Evolutionary conservation across 441 rosid genomes (phyloP), one percentile per base, ranked within the genome.

Genomic region (Cnidoscolus chayamansa): DNA sequence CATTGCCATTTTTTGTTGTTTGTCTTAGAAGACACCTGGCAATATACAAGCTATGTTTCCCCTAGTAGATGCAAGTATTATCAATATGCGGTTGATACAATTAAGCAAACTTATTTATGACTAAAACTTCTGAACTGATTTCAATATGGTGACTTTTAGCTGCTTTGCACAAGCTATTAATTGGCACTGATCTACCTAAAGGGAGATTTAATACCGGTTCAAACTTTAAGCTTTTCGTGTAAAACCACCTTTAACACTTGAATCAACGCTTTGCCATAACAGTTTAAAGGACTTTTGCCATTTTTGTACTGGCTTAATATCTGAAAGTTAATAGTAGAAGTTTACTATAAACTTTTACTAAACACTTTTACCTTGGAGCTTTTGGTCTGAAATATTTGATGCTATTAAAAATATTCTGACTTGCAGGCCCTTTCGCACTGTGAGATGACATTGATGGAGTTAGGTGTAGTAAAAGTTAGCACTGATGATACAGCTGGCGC

Each of bases 401-500:
- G 48, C 55, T 71, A 65, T 63, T 63, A 68, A 50, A 60, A 13
- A 53, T 51, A 61, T 63, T 75, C 35, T 51, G 47, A n/a, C 64
- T 77, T 72, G 67, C 88, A 95, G 98, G 97, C 97, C 20, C 88
- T 90, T 76, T 90, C 83, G 54, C 96, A 91, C 69, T 91, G 98
- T 74, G 91, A 90, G 81, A 85, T 72, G 84, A 79, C 88, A 75
- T 84, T 95, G 68, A 84, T 71, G 80, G 78, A 80, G 57, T 79
- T 95, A 75, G 96, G 90, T 63, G 68, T 95, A 30, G 63, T 77
- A 30, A 84, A 90, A 84, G 80, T 87, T 63, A 84, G 77, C 73
- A 78, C 88, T 43, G 87, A 90, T 74, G 99, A 93, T 70, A 86
- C 94, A 61, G 99, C 99, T 0, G 87, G 85, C 76, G 97, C 97